A percentile compares a stretch with the other conserved stretches of the same genome.
phyloP scores from a whole-genome alignment of 768 basidiomycete species.

The Leccinum subtestaceum region DNA sequence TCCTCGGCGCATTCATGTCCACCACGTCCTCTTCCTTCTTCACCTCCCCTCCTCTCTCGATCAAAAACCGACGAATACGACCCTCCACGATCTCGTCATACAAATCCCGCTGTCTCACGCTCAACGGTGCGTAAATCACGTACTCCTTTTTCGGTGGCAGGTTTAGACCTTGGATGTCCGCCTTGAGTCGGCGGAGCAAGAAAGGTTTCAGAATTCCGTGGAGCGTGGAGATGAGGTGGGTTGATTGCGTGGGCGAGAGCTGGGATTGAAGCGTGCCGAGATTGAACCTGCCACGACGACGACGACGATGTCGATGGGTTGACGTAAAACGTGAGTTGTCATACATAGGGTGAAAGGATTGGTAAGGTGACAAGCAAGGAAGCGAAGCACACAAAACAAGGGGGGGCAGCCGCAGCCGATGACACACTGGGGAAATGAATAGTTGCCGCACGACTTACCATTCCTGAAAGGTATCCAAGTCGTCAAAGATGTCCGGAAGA shows the following conservation, averaged over 20 bases:
- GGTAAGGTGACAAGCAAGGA: background rate
- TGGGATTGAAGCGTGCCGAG: slow-evolving; percentile 59
- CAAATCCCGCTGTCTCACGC: slow-evolving; percentile 74
- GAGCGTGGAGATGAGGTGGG: slow-evolving; percentile 70
- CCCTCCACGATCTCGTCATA: slow-evolving; percentile 80
- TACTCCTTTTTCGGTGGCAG: slow-evolving; percentile 95
- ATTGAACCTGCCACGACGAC: slow-evolving; percentile 54
- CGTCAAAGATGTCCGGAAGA: slow-evolving; percentile 88
- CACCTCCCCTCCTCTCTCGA: slow-evolving; percentile 32
- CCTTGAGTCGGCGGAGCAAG: slow-evolving; percentile 87
- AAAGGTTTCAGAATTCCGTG: slow-evolving; percentile 95
- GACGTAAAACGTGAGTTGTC: background rate
- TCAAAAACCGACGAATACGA: slow-evolving; percentile 62
- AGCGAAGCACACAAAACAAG: background rate
- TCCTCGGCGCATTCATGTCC: slow-evolving; percentile 33
- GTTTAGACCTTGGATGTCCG: slow-evolving; percentile 66
- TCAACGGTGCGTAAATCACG: slow-evolving; percentile 88
- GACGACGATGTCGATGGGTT: background rate
- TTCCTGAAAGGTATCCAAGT: slow-evolving; percentile 86
- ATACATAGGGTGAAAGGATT: background rate
- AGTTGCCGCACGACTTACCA: slow-evolving; percentile 49
- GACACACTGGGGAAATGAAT: background rate
- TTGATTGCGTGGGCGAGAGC: slow-evolving; percentile 56
- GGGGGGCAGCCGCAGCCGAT: background rate
- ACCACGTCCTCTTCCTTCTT: slow-evolving; percentile 22